Percentiles rank a stretch among this genome's conserved stretches.
Conservation (phyloP, 2,329 filamentous ascomycete genomes). For the Colletotrichum cordylinicola region DNA sequence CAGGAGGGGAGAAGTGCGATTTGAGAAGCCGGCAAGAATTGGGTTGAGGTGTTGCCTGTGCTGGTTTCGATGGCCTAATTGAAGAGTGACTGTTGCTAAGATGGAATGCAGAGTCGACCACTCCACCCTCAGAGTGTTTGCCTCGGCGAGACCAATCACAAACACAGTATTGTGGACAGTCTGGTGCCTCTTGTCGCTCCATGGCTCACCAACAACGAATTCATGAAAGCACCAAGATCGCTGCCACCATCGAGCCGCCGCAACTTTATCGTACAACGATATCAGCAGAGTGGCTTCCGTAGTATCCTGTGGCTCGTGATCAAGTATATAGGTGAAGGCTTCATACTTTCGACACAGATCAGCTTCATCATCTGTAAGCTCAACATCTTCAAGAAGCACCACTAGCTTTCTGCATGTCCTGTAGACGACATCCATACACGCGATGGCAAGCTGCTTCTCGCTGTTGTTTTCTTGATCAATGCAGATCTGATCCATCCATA, state of each 20-base stretch:
- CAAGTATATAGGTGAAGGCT: not conserved
- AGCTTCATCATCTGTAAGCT: not conserved
- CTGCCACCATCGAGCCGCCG: constrained; percentile 10
- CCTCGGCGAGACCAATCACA: not conserved
- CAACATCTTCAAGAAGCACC: constrained; percentile 5
- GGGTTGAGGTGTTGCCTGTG: not conserved
- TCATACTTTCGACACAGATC: not conserved
- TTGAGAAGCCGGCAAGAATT: not conserved
- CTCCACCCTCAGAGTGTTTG: not conserved
- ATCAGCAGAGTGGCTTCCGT: not conserved
- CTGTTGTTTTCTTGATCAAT: constrained; percentile 42
- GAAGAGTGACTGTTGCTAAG: not conserved
- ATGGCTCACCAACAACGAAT: constrained; percentile 1
- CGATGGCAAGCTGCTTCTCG: constrained; percentile 26
- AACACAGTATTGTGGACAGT: constrained; percentile 3
- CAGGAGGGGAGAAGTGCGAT: not conserved
- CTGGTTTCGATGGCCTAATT: not conserved
- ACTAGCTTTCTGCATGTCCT: not conserved
- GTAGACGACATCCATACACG: constrained; percentile 6
- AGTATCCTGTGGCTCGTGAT: not conserved
- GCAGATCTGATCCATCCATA: constrained; percentile 45
- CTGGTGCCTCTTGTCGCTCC: constrained; percentile 1
- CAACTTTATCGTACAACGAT: not conserved
- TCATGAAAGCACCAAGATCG: constrained; percentile 14
- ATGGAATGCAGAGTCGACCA: not conserved